Evolutionary conservation across 2,329 filamentous ascomycete genomes (phyloP).

Genomic region (Leptographium wingfieldii): DNA sequence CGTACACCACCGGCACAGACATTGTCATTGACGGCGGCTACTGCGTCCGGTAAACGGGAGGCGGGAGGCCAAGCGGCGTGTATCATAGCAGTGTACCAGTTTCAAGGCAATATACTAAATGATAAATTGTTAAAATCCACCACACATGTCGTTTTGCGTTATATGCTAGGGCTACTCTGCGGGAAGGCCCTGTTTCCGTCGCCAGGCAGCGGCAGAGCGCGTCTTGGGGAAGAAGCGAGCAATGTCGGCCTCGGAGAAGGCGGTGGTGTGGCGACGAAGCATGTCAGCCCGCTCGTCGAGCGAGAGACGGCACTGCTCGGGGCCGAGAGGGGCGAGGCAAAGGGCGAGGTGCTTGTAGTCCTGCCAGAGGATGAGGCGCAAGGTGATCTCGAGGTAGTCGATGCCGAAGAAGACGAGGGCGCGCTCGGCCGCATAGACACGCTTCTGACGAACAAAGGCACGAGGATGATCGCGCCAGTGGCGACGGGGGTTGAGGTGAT

Average conservation of each 20-base stretch:
- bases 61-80: too few relatives aligned
- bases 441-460: slow-evolving; percentile 58
- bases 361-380: slow-evolving; percentile 56
- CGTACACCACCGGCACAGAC: slow-evolving; percentile 66
- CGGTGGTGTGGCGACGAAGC: slow-evolving; percentile 51
- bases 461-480: slow-evolving; percentile 74
- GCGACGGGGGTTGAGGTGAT: slow-evolving; percentile 64
- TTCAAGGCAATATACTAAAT: too few relatives aligned
- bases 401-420: slow-evolving; percentile 72
- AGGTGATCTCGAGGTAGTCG: slow-evolving; percentile 66
- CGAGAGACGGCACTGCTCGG: slow-evolving; percentile 50
- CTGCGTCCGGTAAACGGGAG: slow-evolving; percentile 28
- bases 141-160: too few relatives aligned
- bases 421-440: slow-evolving; percentile 50
- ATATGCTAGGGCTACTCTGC: neutral
- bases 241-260: slow-evolving; percentile 55
- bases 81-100: too few relatives aligned
- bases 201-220: slow-evolving; percentile 10
- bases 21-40: slow-evolving; percentile 69
- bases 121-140: too few relatives aligned
- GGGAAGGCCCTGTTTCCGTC: slow-evolving; percentile 8
- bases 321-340: slow-evolving; percentile 61
- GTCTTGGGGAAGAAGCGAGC: slow-evolving; percentile 35
- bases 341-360: slow-evolving; percentile 58
- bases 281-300: slow-evolving; percentile 50